Evolutionary conservation across 768 basidiomycete genomes (phyloP), one percentile per base, ranked within the genome.

Genomic region (Pisolithus orientalis): DNA sequence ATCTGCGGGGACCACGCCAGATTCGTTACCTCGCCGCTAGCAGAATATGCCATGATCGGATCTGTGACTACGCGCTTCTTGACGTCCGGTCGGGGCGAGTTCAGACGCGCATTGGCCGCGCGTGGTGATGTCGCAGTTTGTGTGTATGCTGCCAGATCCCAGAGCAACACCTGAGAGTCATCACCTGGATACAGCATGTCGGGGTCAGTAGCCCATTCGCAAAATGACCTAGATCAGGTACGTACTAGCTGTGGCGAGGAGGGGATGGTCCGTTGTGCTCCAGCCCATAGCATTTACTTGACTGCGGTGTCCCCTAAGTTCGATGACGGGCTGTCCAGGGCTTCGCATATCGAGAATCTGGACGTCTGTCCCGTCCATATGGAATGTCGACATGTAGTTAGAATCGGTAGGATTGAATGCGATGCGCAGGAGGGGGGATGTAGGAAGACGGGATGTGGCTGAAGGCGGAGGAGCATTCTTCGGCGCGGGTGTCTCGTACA

Each of bases 281-380:
- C 95, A 98, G 6, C 88, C 90, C 45, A 97, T 78, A 2, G 87
- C 88, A 59, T 94, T 93, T 44, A 97, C 79, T 52, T 85, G 81
- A 28, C 79, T 82, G 50, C 83, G 80, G 65, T 98, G 95, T 16
- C 81, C 93, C 56, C 82, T 80, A 17, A 97, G 73, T 68, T 98
- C 94, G 63, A 94, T 87, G 16, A 97, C 94, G 0, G 96, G 94
- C 55, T 90, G 85, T 2, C 96, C 96, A 1, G 96, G 96, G 69
- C 85, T 90, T 49, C 96, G 83, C 90, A 97, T 97, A 62, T 99
- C 96, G 56, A 99, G 74, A 27, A 99, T 90, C 65, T 96, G 90
- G 4, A 96, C 79, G 61, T 94, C 89, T 17, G 77, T 69, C 46
- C 90, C 90, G 63, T 96, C 94, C 79, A 92, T 87, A 62, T 97